Evolutionary conservation across 768 basidiomycete genomes (phyloP), one percentile per base, ranked within the genome.

Genomic region (Dacryopinax primogenitus): DNA sequence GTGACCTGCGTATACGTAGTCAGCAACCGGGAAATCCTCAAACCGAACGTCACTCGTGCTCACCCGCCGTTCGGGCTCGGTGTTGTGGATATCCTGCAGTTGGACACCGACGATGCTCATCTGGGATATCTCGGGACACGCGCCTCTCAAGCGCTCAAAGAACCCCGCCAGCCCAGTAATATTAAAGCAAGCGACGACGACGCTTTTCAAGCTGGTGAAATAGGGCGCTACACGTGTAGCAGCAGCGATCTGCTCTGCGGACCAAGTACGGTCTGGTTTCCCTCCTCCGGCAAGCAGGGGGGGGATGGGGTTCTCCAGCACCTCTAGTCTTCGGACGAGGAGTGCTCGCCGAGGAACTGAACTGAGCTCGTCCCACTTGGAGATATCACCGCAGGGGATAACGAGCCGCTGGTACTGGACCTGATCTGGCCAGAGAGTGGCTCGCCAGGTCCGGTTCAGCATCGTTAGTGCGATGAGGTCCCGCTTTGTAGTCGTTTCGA

Each of bases 381-480:
- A 11, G 9, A 58, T 18, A 28, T 13, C 51, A 6, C 51, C 51
- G 26, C 51, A 58, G 15, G 12, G 51, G 51, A 58, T 26, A 30
- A 58, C 26, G 13, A 58, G 51, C 4, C 51, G 51, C 51, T 58
- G 13, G 30, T 58, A 58, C 51, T 58, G 51, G 26, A 58, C 4
- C 26, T 58, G 51, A 30, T 58, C 51, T 2, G 51, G 51, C 51
- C 51, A 58, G 51, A 58, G 51, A 3, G 51, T 58, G 3, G 26
- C 11, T 6, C 51, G 11, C 51, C 51, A 58, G 13, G 51, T 4
- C 13, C 51, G 51, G 51, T 58, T 58, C 51, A 58, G 51, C 51
- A 58, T 58, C 51, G 51, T 58, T 23, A 58, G 51, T 30, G 51
- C 26, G 51, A 58, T 58, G 51, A 58, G 51, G 30, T 58, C 51